phyloP scores from a whole-genome alignment of 768 basidiomycete genomes.

The Imleria badia region DNA sequence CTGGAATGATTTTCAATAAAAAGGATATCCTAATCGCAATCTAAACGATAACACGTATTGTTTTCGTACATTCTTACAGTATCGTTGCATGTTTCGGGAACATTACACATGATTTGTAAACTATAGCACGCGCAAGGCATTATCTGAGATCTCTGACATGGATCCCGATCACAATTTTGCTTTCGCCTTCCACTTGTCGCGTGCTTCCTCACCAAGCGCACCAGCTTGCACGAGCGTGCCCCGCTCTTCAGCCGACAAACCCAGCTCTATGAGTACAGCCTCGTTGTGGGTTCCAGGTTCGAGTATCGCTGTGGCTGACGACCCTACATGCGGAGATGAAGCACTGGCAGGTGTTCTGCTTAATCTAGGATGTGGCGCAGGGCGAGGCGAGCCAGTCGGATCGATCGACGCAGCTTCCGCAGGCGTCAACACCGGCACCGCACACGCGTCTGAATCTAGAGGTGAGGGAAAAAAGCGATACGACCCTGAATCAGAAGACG shows the following conservation, averaged over 20 bases:
- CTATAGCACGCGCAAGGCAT: slow-evolving; percentile 4
- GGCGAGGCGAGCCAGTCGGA: slow-evolving; percentile 37
- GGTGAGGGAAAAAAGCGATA: background rate
- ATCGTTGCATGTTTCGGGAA: background rate
- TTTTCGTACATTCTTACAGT: background rate
- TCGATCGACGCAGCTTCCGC: slow-evolving; percentile 54
- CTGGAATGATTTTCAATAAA: background rate
- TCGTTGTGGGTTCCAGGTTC: slow-evolving; percentile 54
- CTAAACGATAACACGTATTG: slow-evolving; percentile 7
- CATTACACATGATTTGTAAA: slow-evolving; percentile 4
- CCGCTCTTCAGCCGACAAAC: slow-evolving; percentile 43
- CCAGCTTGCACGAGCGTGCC: slow-evolving; percentile 44
- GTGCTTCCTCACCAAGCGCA: slow-evolving; percentile 42
- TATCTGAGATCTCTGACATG: background rate
- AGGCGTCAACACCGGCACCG: slow-evolving; percentile 64
- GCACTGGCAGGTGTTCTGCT: slow-evolving; percentile 29
- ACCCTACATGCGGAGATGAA: slow-evolving; percentile 5
- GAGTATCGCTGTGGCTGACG: slow-evolving; percentile 25
- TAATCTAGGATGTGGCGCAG: slow-evolving; percentile 54
- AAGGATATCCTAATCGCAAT: slow-evolving; percentile 10
- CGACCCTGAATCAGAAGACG: too few species aligned
- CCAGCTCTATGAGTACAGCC: slow-evolving; percentile 53
- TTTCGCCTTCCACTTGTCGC: slow-evolving; percentile 18
- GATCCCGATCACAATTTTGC: slow-evolving; percentile 25
- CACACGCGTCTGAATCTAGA: slow-evolving; percentile 70